Evolutionary conservation across 345 rosid species (phyloP).

Genomic region (Camelina hispida): DNA sequence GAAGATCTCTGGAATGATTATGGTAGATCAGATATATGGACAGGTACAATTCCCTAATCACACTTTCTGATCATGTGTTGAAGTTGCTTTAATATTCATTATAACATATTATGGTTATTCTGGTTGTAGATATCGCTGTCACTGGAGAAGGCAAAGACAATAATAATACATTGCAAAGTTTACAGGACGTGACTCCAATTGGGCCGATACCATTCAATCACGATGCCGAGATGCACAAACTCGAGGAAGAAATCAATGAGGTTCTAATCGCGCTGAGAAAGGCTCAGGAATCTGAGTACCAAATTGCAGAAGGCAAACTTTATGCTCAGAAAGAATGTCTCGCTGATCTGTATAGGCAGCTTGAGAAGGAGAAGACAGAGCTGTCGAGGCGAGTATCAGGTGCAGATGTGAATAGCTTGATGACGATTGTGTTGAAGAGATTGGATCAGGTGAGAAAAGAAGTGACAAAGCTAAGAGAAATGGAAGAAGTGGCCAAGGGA

Average conservation of each 20-base stretch:
- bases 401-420: constrained; percentile 43
- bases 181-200: constrained; percentile 42
- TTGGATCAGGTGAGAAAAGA: constrained; percentile 65
- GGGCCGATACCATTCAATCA: constrained; percentile 50
- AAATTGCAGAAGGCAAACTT: constrained; percentile 66
- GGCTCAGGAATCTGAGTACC: constrained; percentile 69
- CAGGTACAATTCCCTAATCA: constrained; percentile 49
- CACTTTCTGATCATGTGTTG: constrained; percentile 6
- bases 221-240: constrained; percentile 54
- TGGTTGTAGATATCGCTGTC: constrained; percentile 47
- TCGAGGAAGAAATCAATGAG: constrained; percentile 65
- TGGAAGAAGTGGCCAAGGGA: constrained; percentile 75
- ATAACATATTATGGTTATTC: neutral
- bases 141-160: constrained; percentile 46
- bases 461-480: constrained; percentile 60
- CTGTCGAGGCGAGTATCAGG: constrained; percentile 42
- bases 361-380: constrained; percentile 69
- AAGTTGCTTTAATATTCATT: constrained; percentile 1
- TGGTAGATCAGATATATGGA: constrained; percentile 43
- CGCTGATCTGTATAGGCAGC: constrained; percentile 59
- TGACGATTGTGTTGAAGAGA: constrained; percentile 51
- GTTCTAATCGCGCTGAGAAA: constrained; percentile 60
- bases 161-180: constrained; percentile 35
- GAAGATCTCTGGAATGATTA: constrained; percentile 66
- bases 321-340: constrained; percentile 65